phyloP scores from a whole-genome alignment of 1,139 yeast genomes.

The Protomyces macrosporus region DNA sequence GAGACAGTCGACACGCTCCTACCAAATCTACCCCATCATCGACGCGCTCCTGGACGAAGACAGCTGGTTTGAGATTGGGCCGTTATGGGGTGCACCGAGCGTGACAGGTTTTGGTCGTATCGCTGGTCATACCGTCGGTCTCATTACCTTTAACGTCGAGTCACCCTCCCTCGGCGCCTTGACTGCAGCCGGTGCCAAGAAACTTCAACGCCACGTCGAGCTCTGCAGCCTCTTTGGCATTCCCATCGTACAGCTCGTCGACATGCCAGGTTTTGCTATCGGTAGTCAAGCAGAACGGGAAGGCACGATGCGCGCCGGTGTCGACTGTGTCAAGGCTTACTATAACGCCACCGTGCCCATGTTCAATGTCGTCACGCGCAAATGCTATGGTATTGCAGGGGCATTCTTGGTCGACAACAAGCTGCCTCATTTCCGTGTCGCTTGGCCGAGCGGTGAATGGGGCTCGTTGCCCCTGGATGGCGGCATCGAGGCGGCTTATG shows the following conservation, averaged over 20 bases:
- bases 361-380: slow-evolving; percentile 19
- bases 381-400: slow-evolving; percentile 22
- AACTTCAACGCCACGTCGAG: slow-evolving; percentile 18
- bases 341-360: slow-evolving; percentile 14
- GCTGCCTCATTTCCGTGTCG: slow-evolving; percentile 19
- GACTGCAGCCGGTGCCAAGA: slow-evolving; percentile 17
- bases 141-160: slow-evolving; percentile 16
- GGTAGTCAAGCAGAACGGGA: slow-evolving; percentile 21
- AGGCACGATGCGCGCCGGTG: slow-evolving; percentile 25
- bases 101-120: slow-evolving; percentile 18
- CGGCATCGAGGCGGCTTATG: slow-evolving; percentile 25
- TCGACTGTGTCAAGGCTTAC: slow-evolving; percentile 20
- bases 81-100: slow-evolving; percentile 20
- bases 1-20: slow-evolving; percentile 3
- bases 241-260: slow-evolving; percentile 17
- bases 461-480: slow-evolving; percentile 21
- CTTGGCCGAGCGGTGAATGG: slow-evolving; percentile 25
- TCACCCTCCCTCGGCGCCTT: slow-evolving; percentile 21
- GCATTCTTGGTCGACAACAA: slow-evolving; percentile 20
- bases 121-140: slow-evolving; percentile 6
- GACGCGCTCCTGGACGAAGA: slow-evolving; percentile 3
- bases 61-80: slow-evolving; percentile 17
- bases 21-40: slow-evolving; percentile 23
- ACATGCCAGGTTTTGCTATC: slow-evolving; percentile 24
- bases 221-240: slow-evolving; percentile 11